Evolutionary conservation across 305 asterid genomes (phyloP).

Genomic region (Fraxinus baroniana): DNA sequence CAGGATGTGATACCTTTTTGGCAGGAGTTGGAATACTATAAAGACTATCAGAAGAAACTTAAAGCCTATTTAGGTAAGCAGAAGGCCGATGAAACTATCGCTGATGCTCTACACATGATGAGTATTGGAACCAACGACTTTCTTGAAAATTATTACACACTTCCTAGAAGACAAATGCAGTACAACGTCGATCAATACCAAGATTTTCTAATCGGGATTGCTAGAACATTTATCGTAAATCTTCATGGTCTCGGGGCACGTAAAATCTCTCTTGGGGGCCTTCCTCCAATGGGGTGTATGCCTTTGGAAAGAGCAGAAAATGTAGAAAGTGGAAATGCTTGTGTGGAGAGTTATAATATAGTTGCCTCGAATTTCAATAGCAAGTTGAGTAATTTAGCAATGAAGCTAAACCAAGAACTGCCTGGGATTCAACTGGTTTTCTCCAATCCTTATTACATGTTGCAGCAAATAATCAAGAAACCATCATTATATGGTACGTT

Average conservation of each 20-base stretch:
- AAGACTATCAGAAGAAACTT: conserved; percentile 62
- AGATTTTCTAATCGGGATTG: conserved; percentile 43
- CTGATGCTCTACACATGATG: conserved; percentile 50
- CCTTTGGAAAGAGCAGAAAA: conserved; percentile 76
- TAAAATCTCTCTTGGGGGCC: conserved; percentile 63
- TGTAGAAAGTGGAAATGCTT: conserved; percentile 33
- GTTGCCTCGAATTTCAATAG: conserved; percentile 63
- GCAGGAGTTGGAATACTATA: conserved; percentile 78
- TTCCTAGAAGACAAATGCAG: conserved; percentile 41
- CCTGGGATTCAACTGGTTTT: conserved; percentile 54
- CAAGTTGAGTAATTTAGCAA: conserved; percentile 40
- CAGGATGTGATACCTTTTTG: conserved; percentile 83
- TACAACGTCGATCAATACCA: conserved; percentile 59
- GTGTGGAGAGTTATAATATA: conserved; percentile 54
- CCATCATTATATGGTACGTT: conserved; percentile 61
- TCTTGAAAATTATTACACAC: conserved; percentile 64
- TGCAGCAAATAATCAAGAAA: conserved; percentile 40
- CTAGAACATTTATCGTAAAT: conserved; percentile 40
- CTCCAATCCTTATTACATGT: conserved; percentile 55
- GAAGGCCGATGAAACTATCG: conserved; percentile 40
- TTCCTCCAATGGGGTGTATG: conserved; percentile 94
- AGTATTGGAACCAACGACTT: conserved; percentile 88
- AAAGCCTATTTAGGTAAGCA: conserved; percentile 41
- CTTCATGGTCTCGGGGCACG: conserved; percentile 69
- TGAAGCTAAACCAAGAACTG: conserved; percentile 41